These are phyloP conservation scores for Rhizophagus clarus DNA, from an alignment of 192 early-diverging fungal species.

Conservation along the genomic window DNA sequence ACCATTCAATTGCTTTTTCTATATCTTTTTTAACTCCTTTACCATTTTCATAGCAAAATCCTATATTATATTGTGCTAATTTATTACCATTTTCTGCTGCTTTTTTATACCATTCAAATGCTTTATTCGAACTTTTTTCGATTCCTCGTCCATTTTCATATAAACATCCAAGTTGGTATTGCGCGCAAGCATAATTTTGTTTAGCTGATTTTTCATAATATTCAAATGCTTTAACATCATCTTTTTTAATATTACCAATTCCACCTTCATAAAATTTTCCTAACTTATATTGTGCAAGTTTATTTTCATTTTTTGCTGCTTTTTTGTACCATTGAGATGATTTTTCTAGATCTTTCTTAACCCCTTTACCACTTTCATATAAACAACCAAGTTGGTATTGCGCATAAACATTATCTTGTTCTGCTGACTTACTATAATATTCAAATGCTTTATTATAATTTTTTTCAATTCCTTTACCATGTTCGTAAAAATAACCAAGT, in stretches of 20 bases:
- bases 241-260: constrained; percentile 51
- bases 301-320: constrained; percentile 55
- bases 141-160: constrained; percentile 80
- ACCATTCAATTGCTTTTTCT: no score
- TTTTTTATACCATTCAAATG: no score
- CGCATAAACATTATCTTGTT: constrained; percentile 71
- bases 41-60: no score
- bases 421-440: constrained; percentile 70
- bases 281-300: constrained; percentile 56
- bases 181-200: constrained; percentile 71
- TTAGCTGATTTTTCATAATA: constrained; percentile 69
- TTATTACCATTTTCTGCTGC: no score
- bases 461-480: constrained; percentile 57
- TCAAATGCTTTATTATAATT: constrained; percentile 51
- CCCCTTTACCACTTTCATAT: constrained; percentile 80
- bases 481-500: constrained; percentile 39
- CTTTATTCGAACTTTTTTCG: background rate
- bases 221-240: constrained; percentile 51
- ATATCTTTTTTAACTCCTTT: no score
- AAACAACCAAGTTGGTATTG: constrained; percentile 82
- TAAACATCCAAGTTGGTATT: constrained; percentile 78
- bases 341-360: constrained; percentile 46
- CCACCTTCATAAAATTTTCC: constrained; percentile 63
- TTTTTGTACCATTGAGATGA: constrained; percentile 65
- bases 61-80: no score